These are phyloP conservation scores for Nicotiana rustica DNA, from an alignment of 305 asterid species.

Conservation along the genomic window DNA sequence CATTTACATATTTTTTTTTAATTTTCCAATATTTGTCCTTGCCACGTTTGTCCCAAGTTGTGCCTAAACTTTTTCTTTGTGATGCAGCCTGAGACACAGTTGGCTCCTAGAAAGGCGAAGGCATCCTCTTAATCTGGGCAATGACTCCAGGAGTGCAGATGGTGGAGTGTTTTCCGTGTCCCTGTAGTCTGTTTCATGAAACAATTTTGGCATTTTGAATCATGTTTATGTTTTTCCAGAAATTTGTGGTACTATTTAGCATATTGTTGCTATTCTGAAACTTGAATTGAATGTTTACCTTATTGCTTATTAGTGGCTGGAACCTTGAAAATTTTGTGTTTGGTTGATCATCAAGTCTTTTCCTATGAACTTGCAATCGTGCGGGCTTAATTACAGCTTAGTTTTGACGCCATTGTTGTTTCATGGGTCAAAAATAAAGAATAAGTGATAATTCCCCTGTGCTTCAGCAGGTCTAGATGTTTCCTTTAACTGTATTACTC, in stretches of 20 bases:
- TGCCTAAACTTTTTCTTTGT: neutral
- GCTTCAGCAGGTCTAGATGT: neutral
- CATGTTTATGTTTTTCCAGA: neutral
- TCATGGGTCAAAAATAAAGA: neutral
- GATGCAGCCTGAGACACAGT: slow-evolving; percentile 62
- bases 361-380: too few species aligned
- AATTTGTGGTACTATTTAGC: slow-evolving; percentile 3
- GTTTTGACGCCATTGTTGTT: neutral
- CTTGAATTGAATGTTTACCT: neutral
- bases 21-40: neutral
- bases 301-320: neutral
- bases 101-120: slow-evolving; percentile 53
- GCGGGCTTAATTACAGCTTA: neutral
- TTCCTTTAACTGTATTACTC: too few species aligned
- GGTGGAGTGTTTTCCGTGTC: neutral
- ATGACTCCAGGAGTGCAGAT: neutral
- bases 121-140: neutral
- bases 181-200: neutral
- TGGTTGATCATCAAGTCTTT: neutral
- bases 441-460: neutral
- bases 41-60: neutral
- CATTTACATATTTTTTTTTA: neutral
- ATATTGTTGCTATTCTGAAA: neutral
- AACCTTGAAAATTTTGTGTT: neutral
- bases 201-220: slow-evolving; percentile 23